phyloP scores from a whole-genome alignment of 208 protist species.

The Acanthamoeba rhysodes region DNA sequence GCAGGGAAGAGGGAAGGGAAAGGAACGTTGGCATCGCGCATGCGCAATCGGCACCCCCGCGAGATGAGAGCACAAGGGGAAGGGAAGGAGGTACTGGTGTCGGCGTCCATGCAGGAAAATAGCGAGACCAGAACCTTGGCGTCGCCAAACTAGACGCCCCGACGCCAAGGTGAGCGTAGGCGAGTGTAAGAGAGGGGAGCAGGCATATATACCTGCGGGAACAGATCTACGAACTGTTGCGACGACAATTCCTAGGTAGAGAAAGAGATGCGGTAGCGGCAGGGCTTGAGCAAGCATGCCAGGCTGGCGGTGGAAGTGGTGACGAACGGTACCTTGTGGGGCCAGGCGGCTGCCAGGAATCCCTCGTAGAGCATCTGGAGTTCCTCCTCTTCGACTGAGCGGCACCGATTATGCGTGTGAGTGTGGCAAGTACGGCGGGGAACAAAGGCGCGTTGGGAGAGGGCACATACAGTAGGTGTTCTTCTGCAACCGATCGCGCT shows the following conservation, averaged over 20 bases:
- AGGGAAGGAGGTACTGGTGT: background rate
- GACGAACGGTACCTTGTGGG: background rate
- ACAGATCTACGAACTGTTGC: constrained; percentile 1
- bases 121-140: constrained; percentile 9
- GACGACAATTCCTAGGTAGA: background rate
- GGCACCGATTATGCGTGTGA: background rate
- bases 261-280: background rate
- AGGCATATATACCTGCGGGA: background rate
- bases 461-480: background rate
- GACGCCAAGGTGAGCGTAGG: background rate
- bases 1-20: background rate
- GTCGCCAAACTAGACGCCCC: background rate
- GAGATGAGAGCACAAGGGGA: background rate
- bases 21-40: background rate
- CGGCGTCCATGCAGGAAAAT: background rate
- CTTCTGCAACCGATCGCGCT: background rate
- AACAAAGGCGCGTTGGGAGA: background rate
- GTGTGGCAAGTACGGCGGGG: too few relatives aligned
- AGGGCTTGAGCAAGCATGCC: background rate
- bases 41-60: too few relatives aligned
- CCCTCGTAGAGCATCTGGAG: constrained; percentile 22
- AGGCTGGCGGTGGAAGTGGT: background rate
- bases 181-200: background rate
- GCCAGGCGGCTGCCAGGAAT: background rate
- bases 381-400: background rate